These are phyloP conservation scores for Entelexis paramagnoliae DNA, from an alignment of 1,139 yeast genomes.

Conservation along the genomic window DNA sequence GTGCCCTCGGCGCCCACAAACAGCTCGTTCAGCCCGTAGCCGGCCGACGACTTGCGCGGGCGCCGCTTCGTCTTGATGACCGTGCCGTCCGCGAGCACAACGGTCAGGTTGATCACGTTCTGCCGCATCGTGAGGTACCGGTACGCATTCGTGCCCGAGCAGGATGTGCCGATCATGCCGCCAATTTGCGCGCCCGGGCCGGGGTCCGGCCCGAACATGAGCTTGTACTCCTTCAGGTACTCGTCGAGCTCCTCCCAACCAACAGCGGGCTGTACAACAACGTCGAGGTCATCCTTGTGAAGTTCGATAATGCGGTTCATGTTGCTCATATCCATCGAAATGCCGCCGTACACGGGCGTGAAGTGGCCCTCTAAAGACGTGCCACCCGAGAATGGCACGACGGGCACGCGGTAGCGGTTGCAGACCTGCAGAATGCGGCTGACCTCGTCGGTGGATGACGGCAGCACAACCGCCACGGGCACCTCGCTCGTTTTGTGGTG, in stretches of 20 bases:
- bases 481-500: slow-evolving; percentile 45
- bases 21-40: slow-evolving; percentile 55
- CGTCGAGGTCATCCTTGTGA: slow-evolving; percentile 50
- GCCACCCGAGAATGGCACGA: slow-evolving; percentile 69
- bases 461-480: slow-evolving; percentile 54
- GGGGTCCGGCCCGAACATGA: slow-evolving; percentile 63
- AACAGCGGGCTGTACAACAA: slow-evolving; percentile 59
- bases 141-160: slow-evolving; percentile 63
- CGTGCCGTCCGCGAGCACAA: slow-evolving; percentile 72
- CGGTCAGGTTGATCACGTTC: slow-evolving; percentile 47
- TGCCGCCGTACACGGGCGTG: slow-evolving; percentile 60
- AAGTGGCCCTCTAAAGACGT: slow-evolving; percentile 77
- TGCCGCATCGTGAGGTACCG: slow-evolving; percentile 65
- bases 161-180: slow-evolving; percentile 59
- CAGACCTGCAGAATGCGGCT: slow-evolving; percentile 51
- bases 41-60: slow-evolving; percentile 70
- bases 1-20: slow-evolving; percentile 66
- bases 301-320: slow-evolving; percentile 46
- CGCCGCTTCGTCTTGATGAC: slow-evolving; percentile 59
- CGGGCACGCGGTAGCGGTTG: slow-evolving; percentile 52
- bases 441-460: slow-evolving; percentile 55
- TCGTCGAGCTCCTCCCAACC: slow-evolving; percentile 49
- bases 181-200: slow-evolving; percentile 67
- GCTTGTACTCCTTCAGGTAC: slow-evolving; percentile 33
- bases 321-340: slow-evolving; percentile 44